Percentiles rank a stretch among this genome's conserved stretches.
phyloP scores from a whole-genome alignment of 257 asterid genomes.

The Ophiorrhiza pumila region DNA sequence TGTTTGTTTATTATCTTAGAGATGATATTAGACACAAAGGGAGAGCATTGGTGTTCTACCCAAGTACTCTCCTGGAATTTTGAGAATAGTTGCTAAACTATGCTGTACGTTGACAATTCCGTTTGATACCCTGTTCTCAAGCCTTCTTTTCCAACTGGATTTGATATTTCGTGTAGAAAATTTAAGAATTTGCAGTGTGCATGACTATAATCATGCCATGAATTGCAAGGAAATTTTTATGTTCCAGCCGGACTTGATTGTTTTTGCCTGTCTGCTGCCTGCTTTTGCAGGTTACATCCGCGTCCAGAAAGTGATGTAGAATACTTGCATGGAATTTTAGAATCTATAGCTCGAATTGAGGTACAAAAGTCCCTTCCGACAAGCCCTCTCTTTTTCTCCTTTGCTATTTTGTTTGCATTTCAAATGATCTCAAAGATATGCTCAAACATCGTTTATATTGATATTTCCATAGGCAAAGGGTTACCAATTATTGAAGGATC shows the following conservation, averaged over 20 bases:
- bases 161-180: neutral
- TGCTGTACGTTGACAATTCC: neutral
- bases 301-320: conserved; percentile 74
- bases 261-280: neutral
- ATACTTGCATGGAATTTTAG: conserved; percentile 82
- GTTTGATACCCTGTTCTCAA: neutral
- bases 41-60: neutral
- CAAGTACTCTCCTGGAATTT: neutral
- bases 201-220: too few relatives aligned
- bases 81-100: neutral
- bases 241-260: neutral
- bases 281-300: conserved; percentile 66
- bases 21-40: too few relatives aligned
- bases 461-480: conserved; percentile 58
- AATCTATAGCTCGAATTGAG: conserved; percentile 94
- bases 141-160: neutral
- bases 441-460: neutral
- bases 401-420: neutral
- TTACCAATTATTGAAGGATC: conserved; percentile 60
- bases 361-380: conserved; percentile 28
- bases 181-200: neutral
- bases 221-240: neutral
- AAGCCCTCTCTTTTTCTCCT: neutral
- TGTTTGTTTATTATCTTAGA: neutral
- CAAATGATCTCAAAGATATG: neutral